Base-by-base conservation (phyloP, 2,329 filamentous ascomycete genomes). In the Hypoxylon sp. region DNA sequence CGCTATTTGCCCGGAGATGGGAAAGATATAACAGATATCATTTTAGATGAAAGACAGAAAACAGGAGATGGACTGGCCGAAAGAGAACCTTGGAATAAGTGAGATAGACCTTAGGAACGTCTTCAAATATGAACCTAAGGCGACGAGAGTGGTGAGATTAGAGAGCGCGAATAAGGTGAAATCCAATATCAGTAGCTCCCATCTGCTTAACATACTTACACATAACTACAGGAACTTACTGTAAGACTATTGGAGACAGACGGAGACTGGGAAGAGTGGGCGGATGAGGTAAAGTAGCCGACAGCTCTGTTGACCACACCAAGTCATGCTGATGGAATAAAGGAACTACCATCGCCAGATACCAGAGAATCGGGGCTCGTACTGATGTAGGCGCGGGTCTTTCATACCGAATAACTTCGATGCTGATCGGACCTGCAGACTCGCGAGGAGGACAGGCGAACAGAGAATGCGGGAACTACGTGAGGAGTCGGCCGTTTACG, bases 21-120 rank as follows among this genome's bases (percentile, higher is more conserved):
- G 27, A 48, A 7, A 29, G 11, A 8, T 15, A 32, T 19, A 4
- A 13, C 24, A 27, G 15, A 6, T 5, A 19, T 44, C 39, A 44
- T 44, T 44, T 17, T 8, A 10, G 19, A 2, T 8, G 39, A 19
- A 44, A 44, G 17, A 19, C n/a, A 44, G 7, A 19, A 17, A 44
- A 21, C 11, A 50, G n/a, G 53, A 7, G 5, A 70, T 70, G 61
- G 62, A 70, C n/a, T 70, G 65, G 65, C 24, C 42, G 1, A 55
- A 29, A 46, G 61, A 70, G 3, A 37, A 65, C 3, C 11, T 53
- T 0, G 51, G 57, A 11, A 62, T 70, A 35, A 61, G 48, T 39
- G 50, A 55, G 0, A 17, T 2, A 2, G 62, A 68, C 19, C 29
- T 68, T 6, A 31, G 17, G 3, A 65, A 61, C 6, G 62, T 70